Evolutionary conservation across 2,329 filamentous ascomycete species (phyloP).

Genomic region (Cladosporium sphaerospermum): DNA sequence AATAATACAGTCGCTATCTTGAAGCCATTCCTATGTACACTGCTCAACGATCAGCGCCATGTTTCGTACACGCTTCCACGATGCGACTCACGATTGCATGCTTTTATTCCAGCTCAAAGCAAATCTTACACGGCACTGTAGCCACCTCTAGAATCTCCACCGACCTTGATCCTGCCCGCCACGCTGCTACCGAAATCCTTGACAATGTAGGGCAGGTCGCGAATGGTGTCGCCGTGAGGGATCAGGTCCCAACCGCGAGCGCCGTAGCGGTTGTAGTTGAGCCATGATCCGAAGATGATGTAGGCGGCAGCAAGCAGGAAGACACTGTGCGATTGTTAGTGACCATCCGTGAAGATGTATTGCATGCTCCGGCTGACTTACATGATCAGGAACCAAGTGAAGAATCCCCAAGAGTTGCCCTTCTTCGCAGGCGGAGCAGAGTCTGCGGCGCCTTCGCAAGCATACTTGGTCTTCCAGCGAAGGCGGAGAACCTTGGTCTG

Average conservation of each 20-base stretch:
- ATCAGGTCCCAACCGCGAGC: conserved; percentile 91
- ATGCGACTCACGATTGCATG: no score
- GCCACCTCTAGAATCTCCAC: conserved; percentile 74
- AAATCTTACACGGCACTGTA: conserved; percentile 77
- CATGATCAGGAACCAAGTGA: conserved; percentile 95
- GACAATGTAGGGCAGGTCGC: conserved; percentile 84
- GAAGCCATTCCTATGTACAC: not conserved
- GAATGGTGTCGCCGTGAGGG: conserved; percentile 85
- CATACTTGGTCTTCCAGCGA: conserved; percentile 82
- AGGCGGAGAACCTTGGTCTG: conserved; percentile 60
- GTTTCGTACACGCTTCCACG: no score
- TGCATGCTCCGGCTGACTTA: conserved; percentile 42
- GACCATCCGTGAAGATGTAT: not conserved
- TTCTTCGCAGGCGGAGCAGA: conserved; percentile 32
- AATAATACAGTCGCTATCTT: not conserved
- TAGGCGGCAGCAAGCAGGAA: conserved; percentile 84
- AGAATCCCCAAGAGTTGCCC: conserved; percentile 78
- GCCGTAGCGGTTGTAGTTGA: conserved; percentile 97
- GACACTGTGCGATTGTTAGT: conserved; percentile 46
- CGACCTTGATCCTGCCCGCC: conserved; percentile 75
- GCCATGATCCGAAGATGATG: conserved; percentile 96
- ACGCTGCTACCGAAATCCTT: conserved; percentile 81
- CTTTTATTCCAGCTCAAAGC: not conserved
- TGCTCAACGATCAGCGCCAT: not conserved
- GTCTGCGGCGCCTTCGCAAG: conserved; percentile 59